Evolutionary conservation across 768 basidiomycete genomes (phyloP), one percentile per base, ranked within the genome.

Genomic region (Naganishia randhawae): DNA sequence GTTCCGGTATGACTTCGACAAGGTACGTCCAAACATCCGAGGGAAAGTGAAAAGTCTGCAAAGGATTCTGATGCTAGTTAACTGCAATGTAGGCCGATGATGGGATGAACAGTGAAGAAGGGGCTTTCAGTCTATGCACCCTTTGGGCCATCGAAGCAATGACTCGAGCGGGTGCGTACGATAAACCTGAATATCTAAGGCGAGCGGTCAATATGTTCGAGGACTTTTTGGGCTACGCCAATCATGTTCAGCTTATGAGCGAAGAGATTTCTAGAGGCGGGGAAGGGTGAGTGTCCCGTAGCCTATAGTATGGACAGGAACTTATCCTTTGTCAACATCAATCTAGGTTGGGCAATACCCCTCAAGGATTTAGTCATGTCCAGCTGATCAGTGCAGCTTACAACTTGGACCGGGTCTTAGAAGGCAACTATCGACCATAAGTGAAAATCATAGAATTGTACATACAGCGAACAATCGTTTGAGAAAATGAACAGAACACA

Each of bases 101-200:
- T 73, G 95, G 95, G 8, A 92, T 97, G 14, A 94, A 95, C 1
- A 93, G 94, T 0, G 91, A 95, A 71, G 94, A 96, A 80, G 94
- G 94, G 1, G 93, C 79, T 29, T 96, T 97, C 81, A 91, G 91
- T 69, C 82, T 98, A 53, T 93, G 91, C 61, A 77, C 81, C 0
- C 73, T 80, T 3, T 80, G 78, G 78, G 68, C 72, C 22, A 72
- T 70, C 51, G 73, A 97, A 74, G 92, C 92, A 0, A 81, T 98
- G 70, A 91, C 92, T 0, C 85, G 94, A 11, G 93, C 90, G 0
- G 92, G 92, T 0, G 85, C 89, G 67, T 90, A 85, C 69, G 89
- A 95, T 72, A 83, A 81, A 54, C 72, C 83, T 8, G 69, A 55
- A 13, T 83, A 92, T 71, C 81, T 95, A 16, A 81, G 81, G 16